These are phyloP conservation scores for Nicotiana otophora DNA, from an alignment of 257 asterid genomes.

Conservation along the genomic window DNA sequence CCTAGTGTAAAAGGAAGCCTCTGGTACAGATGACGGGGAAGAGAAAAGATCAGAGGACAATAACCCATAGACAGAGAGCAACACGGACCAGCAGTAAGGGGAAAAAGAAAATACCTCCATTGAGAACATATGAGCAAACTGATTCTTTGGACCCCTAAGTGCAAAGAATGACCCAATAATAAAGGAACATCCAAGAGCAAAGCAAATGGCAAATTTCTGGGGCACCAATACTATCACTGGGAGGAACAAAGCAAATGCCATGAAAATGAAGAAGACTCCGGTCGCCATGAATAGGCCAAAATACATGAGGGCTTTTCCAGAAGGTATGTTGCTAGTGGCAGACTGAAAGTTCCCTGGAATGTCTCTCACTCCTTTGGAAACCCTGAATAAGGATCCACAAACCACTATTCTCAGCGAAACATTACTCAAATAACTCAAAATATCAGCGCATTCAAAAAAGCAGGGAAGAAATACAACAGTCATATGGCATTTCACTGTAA, in stretches of 20 bases:
- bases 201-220: conserved; percentile 89
- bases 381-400: conserved; percentile 34
- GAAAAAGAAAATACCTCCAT: conserved; percentile 51
- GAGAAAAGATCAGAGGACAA: conserved; percentile 17
- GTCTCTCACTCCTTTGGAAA: conserved; percentile 85
- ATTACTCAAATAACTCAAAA: background rate
- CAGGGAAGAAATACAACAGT: background rate
- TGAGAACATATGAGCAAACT: conserved; percentile 76
- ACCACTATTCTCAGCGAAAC: background rate
- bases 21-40: conserved; percentile 34
- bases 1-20: conserved; percentile 93
- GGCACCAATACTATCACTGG: conserved; percentile 88
- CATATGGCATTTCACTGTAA: background rate
- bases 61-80: conserved; percentile 2
- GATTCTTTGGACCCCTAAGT: conserved; percentile 81
- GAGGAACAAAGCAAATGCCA: conserved; percentile 81
- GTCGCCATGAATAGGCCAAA: conserved; percentile 76
- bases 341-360: conserved; percentile 90
- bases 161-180: conserved; percentile 89
- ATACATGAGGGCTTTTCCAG: conserved; percentile 87
- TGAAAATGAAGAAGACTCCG: conserved; percentile 81
- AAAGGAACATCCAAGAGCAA: conserved; percentile 75
- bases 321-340: conserved; percentile 86
- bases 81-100: background rate
- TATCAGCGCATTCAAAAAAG: background rate